These are phyloP conservation scores for Magnusiomyces tetraspermus DNA, from an alignment of 1,139 yeast genomes.

Conservation along the genomic window DNA sequence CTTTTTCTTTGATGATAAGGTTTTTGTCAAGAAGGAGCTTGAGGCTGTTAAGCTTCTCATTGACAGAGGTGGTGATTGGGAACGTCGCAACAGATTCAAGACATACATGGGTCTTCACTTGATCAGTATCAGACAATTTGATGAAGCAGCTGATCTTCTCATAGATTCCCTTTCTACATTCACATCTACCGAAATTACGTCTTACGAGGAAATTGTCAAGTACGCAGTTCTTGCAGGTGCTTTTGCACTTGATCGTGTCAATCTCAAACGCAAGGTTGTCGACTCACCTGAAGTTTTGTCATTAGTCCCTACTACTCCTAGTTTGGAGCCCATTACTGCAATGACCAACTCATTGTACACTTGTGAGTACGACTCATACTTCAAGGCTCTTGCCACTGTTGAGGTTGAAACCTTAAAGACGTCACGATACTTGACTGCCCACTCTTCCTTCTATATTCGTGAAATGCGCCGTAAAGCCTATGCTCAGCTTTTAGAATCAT, in stretches of 20 bases:
- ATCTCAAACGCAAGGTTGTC: slow-evolving; percentile 70
- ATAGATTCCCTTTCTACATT: slow-evolving; percentile 92
- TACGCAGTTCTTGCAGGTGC: slow-evolving; percentile 85
- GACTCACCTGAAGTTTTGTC: slow-evolving; percentile 93
- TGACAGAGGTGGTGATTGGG: slow-evolving; percentile 99
- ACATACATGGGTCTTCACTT: slow-evolving; percentile 81
- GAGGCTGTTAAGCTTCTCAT: slow-evolving; percentile 65
- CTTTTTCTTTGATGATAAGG: slow-evolving; percentile 76
- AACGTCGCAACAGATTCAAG: slow-evolving; percentile 88
- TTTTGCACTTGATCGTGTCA: slow-evolving; percentile 71
- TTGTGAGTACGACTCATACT: slow-evolving; percentile 76
- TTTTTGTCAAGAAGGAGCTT: slow-evolving; percentile 59
- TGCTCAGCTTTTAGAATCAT: slow-evolving; percentile 85
- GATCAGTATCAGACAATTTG: slow-evolving; percentile 80
- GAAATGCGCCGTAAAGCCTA: slow-evolving; percentile 95
- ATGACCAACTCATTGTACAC: slow-evolving; percentile 82
- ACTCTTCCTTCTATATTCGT: slow-evolving; percentile 74
- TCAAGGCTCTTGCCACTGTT: slow-evolving; percentile 68
- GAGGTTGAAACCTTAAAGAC: slow-evolving; percentile 64
- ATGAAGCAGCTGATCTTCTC: slow-evolving; percentile 71
- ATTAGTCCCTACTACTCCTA: slow-evolving; percentile 59
- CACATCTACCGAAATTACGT: slow-evolving; percentile 92
- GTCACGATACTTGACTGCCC: slow-evolving; percentile 68
- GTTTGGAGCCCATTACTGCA: slow-evolving; percentile 71
- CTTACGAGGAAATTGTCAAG: slow-evolving; percentile 83